Conservation (phyloP, 768 basidiomycete genomes). For the Mrakia blollopis region DNA sequence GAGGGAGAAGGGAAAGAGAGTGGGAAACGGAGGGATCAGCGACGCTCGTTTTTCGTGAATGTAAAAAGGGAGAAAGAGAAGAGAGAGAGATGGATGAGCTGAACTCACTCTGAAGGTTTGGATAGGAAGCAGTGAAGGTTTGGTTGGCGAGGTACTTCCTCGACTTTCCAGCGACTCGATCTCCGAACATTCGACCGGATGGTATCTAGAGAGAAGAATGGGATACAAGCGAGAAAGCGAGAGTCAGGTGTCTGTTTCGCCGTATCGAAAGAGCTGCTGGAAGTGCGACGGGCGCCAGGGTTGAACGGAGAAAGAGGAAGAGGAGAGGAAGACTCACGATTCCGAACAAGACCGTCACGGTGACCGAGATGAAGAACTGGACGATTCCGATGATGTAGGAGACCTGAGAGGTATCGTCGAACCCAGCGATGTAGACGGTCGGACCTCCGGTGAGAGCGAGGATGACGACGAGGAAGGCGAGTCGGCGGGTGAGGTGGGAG, state of each 20-base stretch:
- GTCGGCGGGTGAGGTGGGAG: slow-evolving; percentile 84
- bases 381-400: slow-evolving; percentile 91
- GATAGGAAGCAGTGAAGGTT: slow-evolving; percentile 96
- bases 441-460: slow-evolving; percentile 87
- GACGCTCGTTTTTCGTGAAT: not conserved
- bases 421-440: slow-evolving; percentile 88
- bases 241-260: too few species aligned
- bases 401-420: slow-evolving; percentile 59
- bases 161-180: slow-evolving; percentile 89
- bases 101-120: slow-evolving; percentile 50
- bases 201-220: too few species aligned
- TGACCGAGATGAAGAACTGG: slow-evolving; percentile 88
- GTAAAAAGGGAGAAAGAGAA: too few species aligned
- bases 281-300: too few species aligned
- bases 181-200: slow-evolving; percentile 97
- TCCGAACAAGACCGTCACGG: slow-evolving; percentile 79
- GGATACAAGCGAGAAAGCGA: too few species aligned
- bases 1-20: not conserved
- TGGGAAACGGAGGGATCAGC: not conserved
- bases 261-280: too few species aligned
- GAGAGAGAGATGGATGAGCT: not conserved
- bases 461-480: slow-evolving; percentile 82
- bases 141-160: slow-evolving; percentile 97
- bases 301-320: too few species aligned
- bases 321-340: too few species aligned